Base-by-base conservation (phyloP, 495 filamentous ascomycete species). In the Trichoderma virens region DNA sequence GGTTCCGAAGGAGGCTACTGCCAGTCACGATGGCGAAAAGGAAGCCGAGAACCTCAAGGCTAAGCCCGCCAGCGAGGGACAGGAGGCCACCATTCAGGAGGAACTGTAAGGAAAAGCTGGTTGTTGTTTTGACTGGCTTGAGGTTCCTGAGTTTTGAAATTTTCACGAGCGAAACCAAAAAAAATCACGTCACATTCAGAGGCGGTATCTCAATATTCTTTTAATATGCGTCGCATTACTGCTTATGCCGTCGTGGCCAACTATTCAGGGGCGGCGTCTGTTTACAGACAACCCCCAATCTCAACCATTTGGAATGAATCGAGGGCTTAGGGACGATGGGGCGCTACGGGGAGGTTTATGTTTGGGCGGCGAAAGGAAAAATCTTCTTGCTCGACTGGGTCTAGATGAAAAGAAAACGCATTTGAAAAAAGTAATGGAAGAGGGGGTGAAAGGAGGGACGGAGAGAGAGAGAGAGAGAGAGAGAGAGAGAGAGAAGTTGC, bases 21-120 rank as follows among this genome's bases (percentile, higher is more conserved):
- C 83, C 61, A 84, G 83, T 56, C 85, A 87, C 68, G 88, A 89
- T 69, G 85, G 83, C 68, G 85, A 82, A 28, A 81, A 83, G 60
- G 83, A 88, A 69, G 75, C 74, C 18, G 78, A 82, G 65, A 80
- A 74, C 51, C 80, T 79, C 64, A 77, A 81, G 64, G 81, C 90
- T 6, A 89, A 88, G 75, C 90, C 90, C 25, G 90, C 88, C 32
- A 91, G 87, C 67, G 89, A 92, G 73, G 84, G 79, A n/a, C 86
- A 87, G 66, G 88, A 89, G 72, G 89, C 89, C 7, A 80, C 77
- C 3, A 69, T 69, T 35, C 35, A 47, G 7, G 61, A 62, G 61
- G 61, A 62, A 30, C 38, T 62, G n/a, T 62, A 27, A 62, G 35
- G 27, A 16, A 27, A 13, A 41, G 28, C 1, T n/a, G 13, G 59